These are phyloP conservation scores for Podila minutissima DNA, from an alignment of 192 early-diverging fungal species.

Conservation along the genomic window DNA sequence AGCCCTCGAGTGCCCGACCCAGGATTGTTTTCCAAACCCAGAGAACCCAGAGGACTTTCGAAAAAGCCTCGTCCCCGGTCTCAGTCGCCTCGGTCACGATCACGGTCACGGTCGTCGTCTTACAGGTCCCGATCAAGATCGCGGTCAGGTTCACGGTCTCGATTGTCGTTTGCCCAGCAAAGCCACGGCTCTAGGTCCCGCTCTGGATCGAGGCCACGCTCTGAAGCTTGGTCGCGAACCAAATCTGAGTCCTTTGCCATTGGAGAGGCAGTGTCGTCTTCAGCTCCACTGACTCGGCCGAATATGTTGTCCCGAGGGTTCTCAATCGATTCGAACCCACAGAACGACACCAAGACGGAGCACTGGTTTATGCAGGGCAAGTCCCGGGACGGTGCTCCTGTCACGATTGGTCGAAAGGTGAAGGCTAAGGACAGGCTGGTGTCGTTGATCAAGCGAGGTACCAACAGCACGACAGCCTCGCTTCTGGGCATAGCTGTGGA, in stretches of 20 bases:
- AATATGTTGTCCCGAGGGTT: slow-evolving; percentile 30
- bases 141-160: slow-evolving; percentile 19
- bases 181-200: slow-evolving; percentile 1
- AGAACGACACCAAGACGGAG: slow-evolving; percentile 4
- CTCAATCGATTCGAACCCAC: slow-evolving; percentile 34
- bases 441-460: slow-evolving; percentile 20
- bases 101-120: background rate
- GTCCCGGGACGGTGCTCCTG: background rate
- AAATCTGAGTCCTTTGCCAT: slow-evolving; percentile 12
- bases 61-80: too few relatives aligned
- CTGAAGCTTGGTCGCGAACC: slow-evolving; percentile 16
- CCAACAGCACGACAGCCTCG: background rate
- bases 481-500: background rate
- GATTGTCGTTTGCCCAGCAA: background rate
- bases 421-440: slow-evolving; percentile 34
- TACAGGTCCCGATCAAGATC: slow-evolving; percentile 1
- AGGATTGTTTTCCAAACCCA: background rate
- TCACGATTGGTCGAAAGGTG: slow-evolving; percentile 7
- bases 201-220: slow-evolving; percentile 24
- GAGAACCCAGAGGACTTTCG: background rate
- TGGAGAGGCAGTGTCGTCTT: slow-evolving; percentile 1
- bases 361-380: background rate
- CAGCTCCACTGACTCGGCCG: slow-evolving; percentile 13
- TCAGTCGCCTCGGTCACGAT: background rate
- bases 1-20: background rate